Conservation (phyloP, 345 rosid species). For the Eucalyptus viminalis region DNA sequence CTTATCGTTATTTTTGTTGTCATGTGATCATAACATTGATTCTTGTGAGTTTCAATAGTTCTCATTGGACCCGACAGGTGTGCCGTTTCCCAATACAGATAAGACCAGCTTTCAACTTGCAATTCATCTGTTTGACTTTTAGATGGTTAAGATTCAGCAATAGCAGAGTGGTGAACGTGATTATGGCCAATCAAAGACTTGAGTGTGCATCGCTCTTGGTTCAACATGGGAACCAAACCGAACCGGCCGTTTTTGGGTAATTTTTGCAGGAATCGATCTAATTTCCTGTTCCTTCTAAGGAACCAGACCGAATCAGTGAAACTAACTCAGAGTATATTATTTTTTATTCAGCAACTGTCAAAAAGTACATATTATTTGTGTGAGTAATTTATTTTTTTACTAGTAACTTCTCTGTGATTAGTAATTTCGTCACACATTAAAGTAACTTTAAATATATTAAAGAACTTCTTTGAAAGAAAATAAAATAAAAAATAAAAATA, state of each 20-base stretch:
- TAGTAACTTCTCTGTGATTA: not conserved
- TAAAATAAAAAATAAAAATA: not conserved
- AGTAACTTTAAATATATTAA: not conserved
- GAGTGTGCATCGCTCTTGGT: not conserved
- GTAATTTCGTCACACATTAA: rapidly evolving
- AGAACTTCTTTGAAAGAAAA: not conserved
- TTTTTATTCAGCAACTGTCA: rapidly evolving
- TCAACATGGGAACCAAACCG: not conserved
- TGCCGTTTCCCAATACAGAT: not conserved
- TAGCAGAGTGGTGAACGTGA: not conserved
- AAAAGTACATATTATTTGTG: not conserved
- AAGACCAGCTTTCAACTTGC: not conserved
- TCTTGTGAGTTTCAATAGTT: not conserved
- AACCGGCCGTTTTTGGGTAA: not conserved
- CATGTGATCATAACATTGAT: not conserved
- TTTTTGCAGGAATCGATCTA: rapidly evolving
- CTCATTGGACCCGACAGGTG: not conserved
- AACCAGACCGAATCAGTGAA: rapidly evolving
- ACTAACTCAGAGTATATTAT: not conserved
- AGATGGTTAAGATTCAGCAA: not conserved
- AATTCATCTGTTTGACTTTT: not conserved
- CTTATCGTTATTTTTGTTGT: not conserved
- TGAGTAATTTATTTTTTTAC: not conserved
- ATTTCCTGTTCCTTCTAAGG: not conserved
- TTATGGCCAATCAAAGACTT: not conserved